Evolutionary conservation across 163 green algal genomes (phyloP), one percentile per base, ranked within the genome.

Genomic region (Scenedesmus sp.): DNA sequence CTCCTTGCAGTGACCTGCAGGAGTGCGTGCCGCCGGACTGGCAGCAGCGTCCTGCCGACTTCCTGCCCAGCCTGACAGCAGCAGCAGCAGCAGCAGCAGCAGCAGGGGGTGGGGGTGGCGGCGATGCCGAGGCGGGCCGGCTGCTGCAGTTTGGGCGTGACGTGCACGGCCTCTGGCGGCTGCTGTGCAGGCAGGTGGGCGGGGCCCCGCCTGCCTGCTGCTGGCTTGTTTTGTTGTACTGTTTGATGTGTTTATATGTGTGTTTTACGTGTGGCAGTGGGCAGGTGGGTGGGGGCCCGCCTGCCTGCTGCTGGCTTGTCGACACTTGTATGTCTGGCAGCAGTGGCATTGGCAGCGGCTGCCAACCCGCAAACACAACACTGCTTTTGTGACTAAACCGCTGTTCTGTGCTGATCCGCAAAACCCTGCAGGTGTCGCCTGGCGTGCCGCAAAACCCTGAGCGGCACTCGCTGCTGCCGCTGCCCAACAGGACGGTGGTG

Each of bases 401-500:
- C 56, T 68, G 46, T 35, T 35, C 12, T 15, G 15, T 56, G 49
- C 1, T 56, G 49, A n/a, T 2, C 0, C 49, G 1, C 49, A 18
- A 56, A 56, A 56, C 49, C 59, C 59, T 72, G 43, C 44, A 95
- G 92, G 85, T 91, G 16, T 61, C 37, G 6, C 51, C 89, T 18
- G 72, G 53, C 0, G 93, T 95, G n/a, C 20, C 33, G 13, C 2
- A 44, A 20, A 5, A 85, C 42, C 83, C 90, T 0, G 86, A 95
- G 78, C 88, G 85, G 30, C 93, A 96, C 92, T 96, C 95, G 30
- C 87, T 98, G 80, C 89, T 98, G 43, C 92, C 93, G 10, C 93
- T 97, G 83, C 96, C 95, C 1, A 70, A 95, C 59, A 93, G 94
- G 6, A 96, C 97, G 40, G 86, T 99, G 30, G 91, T 99, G 0